These are phyloP conservation scores for Globisporangium megalacanthum DNA, from an alignment of 352 stramenopile species.

Conservation along the genomic window DNA sequence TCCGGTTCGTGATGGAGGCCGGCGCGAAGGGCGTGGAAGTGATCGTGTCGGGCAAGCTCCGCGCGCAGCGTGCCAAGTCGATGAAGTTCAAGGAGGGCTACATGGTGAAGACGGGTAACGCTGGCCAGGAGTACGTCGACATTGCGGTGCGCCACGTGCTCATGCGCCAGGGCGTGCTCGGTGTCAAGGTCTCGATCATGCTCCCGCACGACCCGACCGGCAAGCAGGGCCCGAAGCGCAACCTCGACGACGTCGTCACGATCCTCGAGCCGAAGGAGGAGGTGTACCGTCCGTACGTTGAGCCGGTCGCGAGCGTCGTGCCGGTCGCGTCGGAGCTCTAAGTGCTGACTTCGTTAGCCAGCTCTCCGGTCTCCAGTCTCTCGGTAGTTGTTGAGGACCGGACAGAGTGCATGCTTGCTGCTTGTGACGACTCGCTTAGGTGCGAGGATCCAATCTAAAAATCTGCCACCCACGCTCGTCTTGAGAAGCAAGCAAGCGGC, in stretches of 20 bases:
- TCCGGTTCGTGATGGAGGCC: conserved; percentile 99
- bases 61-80: conserved; percentile 98
- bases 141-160: conserved; percentile 97
- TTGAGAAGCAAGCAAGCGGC: too few species aligned
- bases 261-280: conserved; percentile 99
- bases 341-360: not conserved
- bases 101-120: conserved; percentile 99
- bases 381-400: too few species aligned
- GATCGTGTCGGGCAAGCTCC: conserved; percentile 99
- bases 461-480: conserved; percentile 11
- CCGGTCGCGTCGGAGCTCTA: conserved; percentile 24
- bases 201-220: conserved; percentile 97
- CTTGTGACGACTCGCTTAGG: not conserved
- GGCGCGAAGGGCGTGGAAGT: conserved; percentile 99
- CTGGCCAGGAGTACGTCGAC: conserved; percentile 98
- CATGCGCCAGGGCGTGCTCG: conserved; percentile 99
- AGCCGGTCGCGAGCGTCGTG: conserved; percentile 54
- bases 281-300: conserved; percentile 78
- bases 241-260: conserved; percentile 98
- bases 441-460: conserved; percentile 12
- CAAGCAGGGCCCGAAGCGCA: conserved; percentile 96
- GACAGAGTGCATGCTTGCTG: not conserved
- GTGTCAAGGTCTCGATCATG: conserved; percentile 99
- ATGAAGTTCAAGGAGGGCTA: conserved; percentile 99
- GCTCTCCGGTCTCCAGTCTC: too few species aligned